These are phyloP conservation scores for Acrocalymma vagum DNA, from an alignment of 2,329 filamentous ascomycete species.

Conservation along the genomic window DNA sequence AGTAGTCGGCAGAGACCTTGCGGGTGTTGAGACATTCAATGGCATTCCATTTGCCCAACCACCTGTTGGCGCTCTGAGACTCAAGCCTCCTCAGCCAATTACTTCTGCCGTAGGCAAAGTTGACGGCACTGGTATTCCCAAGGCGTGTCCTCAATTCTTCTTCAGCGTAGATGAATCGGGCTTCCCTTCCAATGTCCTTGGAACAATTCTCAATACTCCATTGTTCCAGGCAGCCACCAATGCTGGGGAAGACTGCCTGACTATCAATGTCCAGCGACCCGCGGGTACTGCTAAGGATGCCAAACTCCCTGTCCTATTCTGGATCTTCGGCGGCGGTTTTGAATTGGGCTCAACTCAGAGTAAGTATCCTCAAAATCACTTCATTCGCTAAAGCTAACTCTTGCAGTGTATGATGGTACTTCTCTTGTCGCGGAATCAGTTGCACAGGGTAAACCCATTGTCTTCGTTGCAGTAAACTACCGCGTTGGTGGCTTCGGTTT, in stretches of 20 bases:
- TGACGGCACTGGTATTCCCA: constrained; percentile 65
- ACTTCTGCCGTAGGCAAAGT: constrained; percentile 67
- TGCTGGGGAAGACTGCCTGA: constrained; percentile 54
- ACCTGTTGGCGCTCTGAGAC: constrained; percentile 70
- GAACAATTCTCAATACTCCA: constrained; percentile 48
- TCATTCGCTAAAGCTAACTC: constrained; percentile 29
- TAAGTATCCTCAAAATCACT: constrained; percentile 24
- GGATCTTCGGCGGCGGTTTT: constrained; percentile 58
- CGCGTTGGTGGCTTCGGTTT: constrained; percentile 79
- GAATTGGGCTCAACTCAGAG: constrained; percentile 42
- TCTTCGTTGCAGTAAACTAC: constrained; percentile 83
- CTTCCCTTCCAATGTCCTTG: constrained; percentile 47
- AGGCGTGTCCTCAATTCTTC: constrained; percentile 77
- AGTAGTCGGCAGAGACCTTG: constrained; percentile 58
- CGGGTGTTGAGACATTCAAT: constrained; percentile 71
- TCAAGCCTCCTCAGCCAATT: constrained; percentile 73
- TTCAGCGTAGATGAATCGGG: constrained; percentile 58
- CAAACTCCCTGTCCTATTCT: constrained; percentile 58
- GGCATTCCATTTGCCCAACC: constrained; percentile 80
- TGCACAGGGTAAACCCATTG: constrained; percentile 66
- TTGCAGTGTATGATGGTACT: constrained; percentile 51
- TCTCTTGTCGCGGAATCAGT: constrained; percentile 53
- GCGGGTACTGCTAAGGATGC: constrained; percentile 43
- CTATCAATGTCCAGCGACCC: constrained; percentile 53
- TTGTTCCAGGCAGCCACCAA: constrained; percentile 47